These are phyloP conservation scores for Penicillium angulare DNA, from an alignment of 495 filamentous ascomycete genomes.

Conservation along the genomic window DNA sequence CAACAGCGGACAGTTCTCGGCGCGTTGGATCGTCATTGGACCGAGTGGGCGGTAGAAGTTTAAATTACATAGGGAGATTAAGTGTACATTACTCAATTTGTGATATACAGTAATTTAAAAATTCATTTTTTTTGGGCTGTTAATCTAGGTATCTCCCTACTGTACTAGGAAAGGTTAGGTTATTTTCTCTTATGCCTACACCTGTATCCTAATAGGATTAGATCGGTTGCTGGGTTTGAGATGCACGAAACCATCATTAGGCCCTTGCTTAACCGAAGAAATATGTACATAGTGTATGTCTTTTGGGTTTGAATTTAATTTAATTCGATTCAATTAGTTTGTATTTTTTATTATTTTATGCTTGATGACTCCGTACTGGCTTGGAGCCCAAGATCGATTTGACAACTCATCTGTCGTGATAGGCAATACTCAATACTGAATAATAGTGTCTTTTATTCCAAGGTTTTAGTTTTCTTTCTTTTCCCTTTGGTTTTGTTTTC, in stretches of 20 bases:
- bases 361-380: neutral
- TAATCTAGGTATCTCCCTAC: no score
- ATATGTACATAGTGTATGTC: no score
- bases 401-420: neutral
- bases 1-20: slow-evolving; percentile 18
- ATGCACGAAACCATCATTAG: no score
- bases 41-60: slow-evolving; percentile 27
- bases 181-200: no score
- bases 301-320: no score
- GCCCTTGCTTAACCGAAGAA: no score
- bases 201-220: no score
- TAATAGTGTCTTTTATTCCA: slow-evolving; percentile 2
- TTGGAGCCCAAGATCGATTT: neutral
- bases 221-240: no score
- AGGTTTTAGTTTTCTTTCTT: no score
- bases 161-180: no score
- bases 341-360: neutral
- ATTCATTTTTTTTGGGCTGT: neutral
- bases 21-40: slow-evolving; percentile 26
- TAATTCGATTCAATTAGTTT: neutral
- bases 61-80: slow-evolving; percentile 18
- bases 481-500: no score
- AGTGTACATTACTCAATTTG: neutral
- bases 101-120: neutral
- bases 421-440: neutral